Base-by-base conservation (phyloP, 768 basidiomycete genomes). In the Amylocystis lapponica region DNA sequence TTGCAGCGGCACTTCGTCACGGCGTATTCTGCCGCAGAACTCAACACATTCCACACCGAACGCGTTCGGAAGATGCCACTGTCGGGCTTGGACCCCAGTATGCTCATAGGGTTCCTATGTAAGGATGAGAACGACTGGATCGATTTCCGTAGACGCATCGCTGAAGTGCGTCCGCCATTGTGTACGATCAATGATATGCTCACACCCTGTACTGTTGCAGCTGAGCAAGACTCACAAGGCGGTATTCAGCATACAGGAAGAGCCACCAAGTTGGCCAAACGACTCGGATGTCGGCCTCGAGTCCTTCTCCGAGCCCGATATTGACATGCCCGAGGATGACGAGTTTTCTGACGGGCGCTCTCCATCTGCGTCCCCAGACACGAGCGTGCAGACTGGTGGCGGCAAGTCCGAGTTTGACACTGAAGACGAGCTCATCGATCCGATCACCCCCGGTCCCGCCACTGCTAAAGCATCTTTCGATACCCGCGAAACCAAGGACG, bases 1-100 rank as follows among this genome's bases (percentile, higher is more conserved):
- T 27, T 78, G 7, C 76, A 81, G 47, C 65, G 75, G 39, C 81
- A 86, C 54, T 89, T 83, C 46, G 76, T 75, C 17, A 73, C 70
- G 0, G 84, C 92, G 9, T 99, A 97, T 61, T 67, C 75, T 2
- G 64, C 75, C 3, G 49, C 70, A 4, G 89, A 94, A 57, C 67
- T 97, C 26, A 78, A 77, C 55, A 95, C 89, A 11, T 99, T 93
- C 70, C 96, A 98, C 63, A 93, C 92, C 60, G 96, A 99, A n/a
- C 80, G 85, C 14, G 85, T 98, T 29, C 74, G 91, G 58, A 97
- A 95, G 78, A 95, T 98, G 88, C 85, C 85, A 0, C 64, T 98
- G 27, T 78, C 80, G 30, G 86, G 85, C 22, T 67, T 99, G 42
- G 96, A 98, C 61, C 96, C 95, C 19, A 96, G 92, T 54, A 97